A percentile compares a stretch with the other conserved stretches of the same genome.
Conservation (phyloP, 768 basidiomycete genomes). For the Termitomyces sp. region DNA sequence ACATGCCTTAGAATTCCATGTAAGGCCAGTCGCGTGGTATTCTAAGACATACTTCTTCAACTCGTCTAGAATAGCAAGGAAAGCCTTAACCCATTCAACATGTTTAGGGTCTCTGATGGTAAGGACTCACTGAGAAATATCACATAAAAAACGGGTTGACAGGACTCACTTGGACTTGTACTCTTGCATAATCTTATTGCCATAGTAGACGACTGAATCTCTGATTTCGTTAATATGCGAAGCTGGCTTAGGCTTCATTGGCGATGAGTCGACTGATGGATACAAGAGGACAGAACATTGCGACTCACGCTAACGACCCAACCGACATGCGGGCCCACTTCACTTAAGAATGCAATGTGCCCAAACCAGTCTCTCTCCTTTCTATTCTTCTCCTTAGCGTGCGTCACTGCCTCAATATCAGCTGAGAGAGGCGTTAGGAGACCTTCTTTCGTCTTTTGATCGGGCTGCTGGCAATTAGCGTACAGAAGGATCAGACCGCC, state of each 20-base stretch:
- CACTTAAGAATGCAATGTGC: constrained; percentile 76
- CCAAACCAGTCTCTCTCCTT: constrained; percentile 78
- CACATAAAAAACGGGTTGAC: neutral
- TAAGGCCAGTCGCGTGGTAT: constrained; percentile 78
- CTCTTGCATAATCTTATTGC: constrained; percentile 85
- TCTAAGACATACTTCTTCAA: constrained; percentile 80
- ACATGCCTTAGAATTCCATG: constrained; percentile 81
- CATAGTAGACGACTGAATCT: constrained; percentile 84
- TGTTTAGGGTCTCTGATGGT: constrained; percentile 72
- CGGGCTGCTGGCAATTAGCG: constrained; percentile 75
- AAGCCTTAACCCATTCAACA: constrained; percentile 81
- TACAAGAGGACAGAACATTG: neutral
- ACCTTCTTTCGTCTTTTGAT: constrained; percentile 46
- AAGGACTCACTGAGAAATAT: constrained; percentile 4
- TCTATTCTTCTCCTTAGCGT: constrained; percentile 75
- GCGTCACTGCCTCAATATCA: constrained; percentile 70
- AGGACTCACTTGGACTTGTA: constrained; percentile 81
- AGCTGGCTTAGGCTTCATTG: constrained; percentile 67
- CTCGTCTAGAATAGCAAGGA: constrained; percentile 65
- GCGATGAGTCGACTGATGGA: neutral
- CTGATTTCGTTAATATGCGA: constrained; percentile 78
- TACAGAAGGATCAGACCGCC: constrained; percentile 64
- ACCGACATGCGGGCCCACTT: constrained; percentile 74
- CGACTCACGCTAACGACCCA: constrained; percentile 81
- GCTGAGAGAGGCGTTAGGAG: constrained; percentile 65